These are phyloP conservation scores for Backusella parvicylindrica DNA, from an alignment of 192 early-diverging fungal genomes.

Conservation along the genomic window DNA sequence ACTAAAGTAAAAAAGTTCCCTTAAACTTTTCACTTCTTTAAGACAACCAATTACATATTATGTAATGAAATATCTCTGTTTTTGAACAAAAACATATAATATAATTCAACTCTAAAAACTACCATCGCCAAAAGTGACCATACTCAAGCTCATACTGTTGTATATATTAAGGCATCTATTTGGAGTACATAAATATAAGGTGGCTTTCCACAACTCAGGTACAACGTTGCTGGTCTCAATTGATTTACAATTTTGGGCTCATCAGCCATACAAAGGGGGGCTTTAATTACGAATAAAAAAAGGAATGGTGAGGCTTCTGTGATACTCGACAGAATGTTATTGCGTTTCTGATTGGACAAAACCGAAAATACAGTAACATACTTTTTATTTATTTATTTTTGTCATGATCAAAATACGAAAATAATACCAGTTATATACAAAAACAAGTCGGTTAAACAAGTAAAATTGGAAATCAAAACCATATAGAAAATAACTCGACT, in stretches of 20 bases:
- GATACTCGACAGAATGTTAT: background rate
- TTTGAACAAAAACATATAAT: no score
- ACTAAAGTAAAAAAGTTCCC: no score
- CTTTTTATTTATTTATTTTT: background rate
- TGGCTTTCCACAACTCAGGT: no score
- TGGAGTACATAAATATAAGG: no score
- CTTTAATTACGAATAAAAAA: background rate
- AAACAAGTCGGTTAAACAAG: background rate
- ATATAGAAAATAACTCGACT: background rate
- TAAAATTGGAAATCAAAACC: background rate
- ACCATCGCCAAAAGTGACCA: no score
- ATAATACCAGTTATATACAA: background rate
- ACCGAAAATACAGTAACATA: background rate
- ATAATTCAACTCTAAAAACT: no score
- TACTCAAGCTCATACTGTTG: no score
- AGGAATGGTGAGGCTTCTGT: background rate
- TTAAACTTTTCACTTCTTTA: no score
- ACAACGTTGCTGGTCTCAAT: background rate
- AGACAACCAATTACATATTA: no score
- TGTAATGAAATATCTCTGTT: no score
- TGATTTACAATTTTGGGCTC: background rate
- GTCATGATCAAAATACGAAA: background rate
- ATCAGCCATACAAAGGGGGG: slow-evolving; percentile 34
- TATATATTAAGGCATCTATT: no score
- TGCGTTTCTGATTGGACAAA: background rate